These are phyloP conservation scores for Xylariomycetidae sp. DNA, from an alignment of 2,329 filamentous ascomycete species.

Conservation along the genomic window DNA sequence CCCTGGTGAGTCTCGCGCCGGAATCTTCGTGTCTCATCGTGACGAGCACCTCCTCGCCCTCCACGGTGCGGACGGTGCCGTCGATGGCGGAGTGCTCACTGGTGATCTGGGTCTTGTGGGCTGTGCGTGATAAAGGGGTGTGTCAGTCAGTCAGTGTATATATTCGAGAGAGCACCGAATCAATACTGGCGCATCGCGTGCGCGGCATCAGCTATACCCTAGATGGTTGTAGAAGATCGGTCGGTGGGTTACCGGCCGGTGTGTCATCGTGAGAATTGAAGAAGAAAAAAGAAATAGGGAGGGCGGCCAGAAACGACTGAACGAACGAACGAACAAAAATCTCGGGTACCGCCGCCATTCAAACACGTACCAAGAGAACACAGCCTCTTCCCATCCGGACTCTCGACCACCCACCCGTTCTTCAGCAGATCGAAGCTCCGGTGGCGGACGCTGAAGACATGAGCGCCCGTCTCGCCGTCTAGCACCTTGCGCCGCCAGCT, in stretches of 20 bases:
- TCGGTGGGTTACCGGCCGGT: too few species aligned
- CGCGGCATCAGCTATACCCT: too few species aligned
- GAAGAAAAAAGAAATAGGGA: too few species aligned
- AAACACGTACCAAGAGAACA: conserved; percentile 10
- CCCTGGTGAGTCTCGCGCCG: neutral
- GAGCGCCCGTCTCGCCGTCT: conserved; percentile 1
- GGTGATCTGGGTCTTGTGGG: conserved; percentile 7
- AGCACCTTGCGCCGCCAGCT: conserved; percentile 14
- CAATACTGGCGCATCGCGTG: too few species aligned
- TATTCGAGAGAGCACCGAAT: too few species aligned
- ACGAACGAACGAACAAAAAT: too few species aligned
- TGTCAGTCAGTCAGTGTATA: too few species aligned
- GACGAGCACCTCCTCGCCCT: conserved; percentile 11
- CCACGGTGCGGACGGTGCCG: conserved; percentile 9
- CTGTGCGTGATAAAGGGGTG: too few species aligned
- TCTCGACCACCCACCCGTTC: conserved; percentile 13
- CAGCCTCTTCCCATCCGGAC: conserved; percentile 6
- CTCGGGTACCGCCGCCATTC: too few species aligned
- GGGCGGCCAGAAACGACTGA: too few species aligned
- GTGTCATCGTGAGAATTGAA: too few species aligned
- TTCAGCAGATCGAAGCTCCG: conserved; percentile 10
- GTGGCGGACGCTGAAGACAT: conserved; percentile 15
- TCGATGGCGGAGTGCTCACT: conserved; percentile 8
- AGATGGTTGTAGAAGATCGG: too few species aligned
- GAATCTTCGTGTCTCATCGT: conserved; percentile 4